These are phyloP conservation scores for Hanseniaspora guilliermondii DNA, from an alignment of 805 yeast species.

Conservation along the genomic window DNA sequence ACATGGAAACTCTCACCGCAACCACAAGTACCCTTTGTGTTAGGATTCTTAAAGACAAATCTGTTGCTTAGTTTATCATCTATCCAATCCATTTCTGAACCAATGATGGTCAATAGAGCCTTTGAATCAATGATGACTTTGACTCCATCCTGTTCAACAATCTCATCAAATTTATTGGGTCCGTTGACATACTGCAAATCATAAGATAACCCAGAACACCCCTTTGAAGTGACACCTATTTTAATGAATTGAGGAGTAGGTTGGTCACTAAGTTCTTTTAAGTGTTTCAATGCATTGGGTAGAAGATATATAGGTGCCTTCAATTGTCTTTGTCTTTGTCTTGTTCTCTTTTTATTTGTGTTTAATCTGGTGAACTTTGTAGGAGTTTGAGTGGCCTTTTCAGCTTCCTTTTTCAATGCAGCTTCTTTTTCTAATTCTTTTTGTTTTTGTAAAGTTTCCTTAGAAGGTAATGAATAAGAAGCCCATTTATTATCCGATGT, in stretches of 20 bases:
- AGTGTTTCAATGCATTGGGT: slow-evolving; percentile 61
- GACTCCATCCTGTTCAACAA: slow-evolving; percentile 86
- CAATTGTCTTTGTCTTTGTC: slow-evolving; percentile 61
- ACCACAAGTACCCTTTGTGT: slow-evolving; percentile 95
- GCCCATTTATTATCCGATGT: slow-evolving; percentile 22
- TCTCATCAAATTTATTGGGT: slow-evolving; percentile 93
- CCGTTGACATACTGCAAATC: slow-evolving; percentile 77
- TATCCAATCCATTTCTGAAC: slow-evolving; percentile 97
- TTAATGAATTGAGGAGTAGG: slow-evolving; percentile 85
- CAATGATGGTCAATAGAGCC: slow-evolving; percentile 89
- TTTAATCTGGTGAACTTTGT: slow-evolving; percentile 1
- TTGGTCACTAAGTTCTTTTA: slow-evolving; percentile 51
- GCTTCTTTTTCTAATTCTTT: slow-evolving; percentile 21
- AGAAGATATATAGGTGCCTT: slow-evolving; percentile 80
- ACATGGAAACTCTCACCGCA: slow-evolving; percentile 99
- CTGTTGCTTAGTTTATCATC: slow-evolving; percentile 83
- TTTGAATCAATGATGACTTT: slow-evolving; percentile 88
- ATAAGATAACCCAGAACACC: slow-evolving; percentile 91
- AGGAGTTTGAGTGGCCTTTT: slow-evolving; percentile 19
- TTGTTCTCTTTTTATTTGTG: slow-evolving; percentile 31
- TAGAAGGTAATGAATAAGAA: slow-evolving; percentile 38
- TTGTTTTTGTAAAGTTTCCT: slow-evolving; percentile 36
- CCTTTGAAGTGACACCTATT: slow-evolving; percentile 89
- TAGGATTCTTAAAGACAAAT: slow-evolving; percentile 89
- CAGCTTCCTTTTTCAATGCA: slow-evolving; percentile 14